Base-by-base conservation (phyloP, 1,139 yeast genomes). In the Debaryomyces robertsiae region DNA sequence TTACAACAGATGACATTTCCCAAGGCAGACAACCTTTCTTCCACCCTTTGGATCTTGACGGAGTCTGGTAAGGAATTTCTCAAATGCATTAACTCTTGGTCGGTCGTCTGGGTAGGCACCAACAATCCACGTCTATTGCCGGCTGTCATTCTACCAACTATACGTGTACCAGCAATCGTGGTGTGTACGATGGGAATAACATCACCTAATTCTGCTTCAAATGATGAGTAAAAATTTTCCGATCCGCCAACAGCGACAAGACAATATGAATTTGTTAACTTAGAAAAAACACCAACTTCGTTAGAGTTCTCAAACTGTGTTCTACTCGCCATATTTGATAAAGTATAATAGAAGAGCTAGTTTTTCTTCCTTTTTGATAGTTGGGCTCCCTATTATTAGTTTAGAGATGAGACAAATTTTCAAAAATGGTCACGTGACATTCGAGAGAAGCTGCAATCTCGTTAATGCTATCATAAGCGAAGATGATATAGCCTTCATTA, bases 1-100 rank as follows among this genome's bases (percentile, higher is more conserved):
- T 94, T 94, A 72, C 98, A 93, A 68, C 98, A 93, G 59, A 94
- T 90, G 49, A 94, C 98, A 57, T 94, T 94, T 54, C 99, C 99
- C 50, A 94, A 73, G 9, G 99, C 98, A 36, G 96, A 86, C 51
- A 94, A 75, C 61, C 98, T 82, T 71, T 94, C 99, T 70, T 94
- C 98, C 33, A 94, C 96, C 67, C 99, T 82, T 73, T 94, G 98
- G 56, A 94, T 89, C 69, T 87, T 90, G 51, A 94, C 97, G 38
- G 84, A 68, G 57, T 94, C 98, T n/a, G 99, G 99, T 55, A 94
- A 78, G 47, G 96, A 84, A 73, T 94, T 94, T 79, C 99, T 82
- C 61, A 94, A 73, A 69, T 94, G 98, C 84, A 90, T 94, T 55
- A 94, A 81, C 68, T 94, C 99, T 69, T 93, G 98, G 65, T 94